Conservation (phyloP, 495 filamentous ascomycete species). For the Chaetomidium leptoderma region DNA sequence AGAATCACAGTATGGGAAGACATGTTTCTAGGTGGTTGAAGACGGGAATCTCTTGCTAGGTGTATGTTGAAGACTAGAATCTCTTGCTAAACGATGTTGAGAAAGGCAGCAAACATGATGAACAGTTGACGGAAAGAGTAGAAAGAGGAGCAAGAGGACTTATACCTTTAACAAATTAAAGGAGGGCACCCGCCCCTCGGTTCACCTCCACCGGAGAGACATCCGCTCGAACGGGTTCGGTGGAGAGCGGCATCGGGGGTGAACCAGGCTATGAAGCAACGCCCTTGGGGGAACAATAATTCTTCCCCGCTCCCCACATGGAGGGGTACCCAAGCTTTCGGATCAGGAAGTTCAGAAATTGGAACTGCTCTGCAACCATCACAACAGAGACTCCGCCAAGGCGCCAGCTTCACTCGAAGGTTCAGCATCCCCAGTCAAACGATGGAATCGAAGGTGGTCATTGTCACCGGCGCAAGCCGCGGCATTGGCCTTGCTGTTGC, state of each 20-base stretch:
- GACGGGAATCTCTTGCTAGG: not conserved
- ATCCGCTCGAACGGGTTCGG: constrained; percentile 7
- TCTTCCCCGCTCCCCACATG: constrained; percentile 16
- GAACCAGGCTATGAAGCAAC: not conserved
- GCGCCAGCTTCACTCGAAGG: not conserved
- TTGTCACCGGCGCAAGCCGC: constrained; percentile 66
- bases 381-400: not conserved
- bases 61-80: not conserved
- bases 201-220: not conserved
- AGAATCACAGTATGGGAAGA: constrained; percentile 59
- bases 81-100: not conserved
- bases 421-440: constrained; percentile 8
- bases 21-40: constrained; percentile 19
- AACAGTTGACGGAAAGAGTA: not conserved
- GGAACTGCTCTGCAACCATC: not conserved
- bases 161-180: not conserved
- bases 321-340: constrained; percentile 12
- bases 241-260: not conserved
- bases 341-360: not conserved
- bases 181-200: not conserved
- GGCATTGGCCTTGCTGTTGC: constrained; percentile 82
- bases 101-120: not conserved
- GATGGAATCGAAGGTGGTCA: constrained; percentile 52
- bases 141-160: not conserved
- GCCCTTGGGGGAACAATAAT: constrained; percentile 10